phyloP scores from a whole-genome alignment of 2,329 filamentous ascomycete species.

The Fusarium virguliforme region DNA sequence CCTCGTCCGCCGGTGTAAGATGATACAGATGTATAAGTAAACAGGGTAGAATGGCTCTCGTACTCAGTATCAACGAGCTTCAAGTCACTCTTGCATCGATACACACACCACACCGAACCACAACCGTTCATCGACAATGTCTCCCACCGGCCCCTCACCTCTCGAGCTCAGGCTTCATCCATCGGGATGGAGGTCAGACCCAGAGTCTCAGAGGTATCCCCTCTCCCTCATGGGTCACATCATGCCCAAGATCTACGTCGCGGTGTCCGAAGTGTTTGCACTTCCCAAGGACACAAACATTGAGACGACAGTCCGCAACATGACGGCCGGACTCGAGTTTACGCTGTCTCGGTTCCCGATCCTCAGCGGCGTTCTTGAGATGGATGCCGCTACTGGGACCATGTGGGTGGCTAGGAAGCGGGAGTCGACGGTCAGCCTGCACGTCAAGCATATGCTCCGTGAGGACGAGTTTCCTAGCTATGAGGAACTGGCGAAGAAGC shows the following conservation, averaged over 20 bases:
- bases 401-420: constrained; percentile 1
- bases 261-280: constrained; percentile 33
- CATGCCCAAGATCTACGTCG: constrained; percentile 41
- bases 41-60: background rate
- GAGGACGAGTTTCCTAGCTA: background rate
- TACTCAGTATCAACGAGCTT: background rate
- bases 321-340: constrained; percentile 24
- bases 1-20: background rate
- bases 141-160: background rate
- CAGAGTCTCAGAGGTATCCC: background rate
- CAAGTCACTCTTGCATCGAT: background rate
- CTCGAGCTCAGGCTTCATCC: background rate
- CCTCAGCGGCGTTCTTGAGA: constrained; percentile 6
- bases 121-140: background rate
- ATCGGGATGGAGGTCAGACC: background rate
- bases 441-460: constrained; percentile 5
- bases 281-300: background rate
- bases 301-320: constrained; percentile 9
- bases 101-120: background rate
- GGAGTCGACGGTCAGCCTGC: background rate
- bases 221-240: constrained; percentile 33
- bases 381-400: background rate
- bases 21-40: background rate
- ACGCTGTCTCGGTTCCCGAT: constrained; percentile 26
- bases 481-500: background rate